Evolutionary conservation across 2,329 filamentous ascomycete genomes (phyloP).

Genomic region (Graphiopsis chlorocephala): DNA sequence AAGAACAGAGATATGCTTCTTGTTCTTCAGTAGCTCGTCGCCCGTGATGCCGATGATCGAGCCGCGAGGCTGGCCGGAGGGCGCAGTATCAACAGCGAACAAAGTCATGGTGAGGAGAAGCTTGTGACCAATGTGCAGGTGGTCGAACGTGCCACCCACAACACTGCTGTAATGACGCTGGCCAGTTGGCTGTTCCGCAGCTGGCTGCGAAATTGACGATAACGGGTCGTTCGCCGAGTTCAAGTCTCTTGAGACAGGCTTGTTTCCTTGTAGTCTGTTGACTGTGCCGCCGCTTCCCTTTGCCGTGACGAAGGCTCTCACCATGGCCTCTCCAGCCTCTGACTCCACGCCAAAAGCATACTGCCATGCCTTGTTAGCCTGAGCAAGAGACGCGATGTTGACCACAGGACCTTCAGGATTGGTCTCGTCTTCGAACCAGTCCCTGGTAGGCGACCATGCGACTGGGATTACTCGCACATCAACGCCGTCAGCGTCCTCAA

Average conservation of each 20-base stretch:
- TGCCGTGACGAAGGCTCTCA: slow-evolving; percentile 44
- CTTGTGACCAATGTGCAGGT: slow-evolving; percentile 93
- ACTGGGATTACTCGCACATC: slow-evolving; percentile 74
- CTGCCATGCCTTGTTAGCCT: slow-evolving; percentile 58
- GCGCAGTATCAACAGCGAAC: slow-evolving; percentile 60
- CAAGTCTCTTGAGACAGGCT: slow-evolving; percentile 25
- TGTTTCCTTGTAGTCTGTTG: slow-evolving; percentile 36
- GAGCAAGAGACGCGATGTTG: slow-evolving; percentile 48
- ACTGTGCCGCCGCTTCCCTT: slow-evolving; percentile 33
- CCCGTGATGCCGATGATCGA: slow-evolving; percentile 76
- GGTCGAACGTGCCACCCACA: slow-evolving; percentile 93
- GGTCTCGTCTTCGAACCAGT: slow-evolving; percentile 18
- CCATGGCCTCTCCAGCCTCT: slow-evolving; percentile 61
- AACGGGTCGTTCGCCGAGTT: slow-evolving; percentile 16
- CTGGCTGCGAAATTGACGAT: background rate
- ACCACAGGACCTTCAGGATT: slow-evolving; percentile 49
- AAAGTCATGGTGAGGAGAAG: slow-evolving; percentile 86
- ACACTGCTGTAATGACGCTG: slow-evolving; percentile 43
- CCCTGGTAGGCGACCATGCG: slow-evolving; percentile 50
- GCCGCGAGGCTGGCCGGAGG: slow-evolving; percentile 32
- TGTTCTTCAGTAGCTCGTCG: slow-evolving; percentile 80
- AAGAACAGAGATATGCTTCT: slow-evolving; percentile 78
- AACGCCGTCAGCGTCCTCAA: slow-evolving; percentile 67
- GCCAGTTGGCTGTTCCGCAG: background rate
- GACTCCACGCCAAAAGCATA: slow-evolving; percentile 64